Evolutionary conservation across 768 basidiomycete genomes (phyloP).

Genomic region (Tephrocybe sp.): DNA sequence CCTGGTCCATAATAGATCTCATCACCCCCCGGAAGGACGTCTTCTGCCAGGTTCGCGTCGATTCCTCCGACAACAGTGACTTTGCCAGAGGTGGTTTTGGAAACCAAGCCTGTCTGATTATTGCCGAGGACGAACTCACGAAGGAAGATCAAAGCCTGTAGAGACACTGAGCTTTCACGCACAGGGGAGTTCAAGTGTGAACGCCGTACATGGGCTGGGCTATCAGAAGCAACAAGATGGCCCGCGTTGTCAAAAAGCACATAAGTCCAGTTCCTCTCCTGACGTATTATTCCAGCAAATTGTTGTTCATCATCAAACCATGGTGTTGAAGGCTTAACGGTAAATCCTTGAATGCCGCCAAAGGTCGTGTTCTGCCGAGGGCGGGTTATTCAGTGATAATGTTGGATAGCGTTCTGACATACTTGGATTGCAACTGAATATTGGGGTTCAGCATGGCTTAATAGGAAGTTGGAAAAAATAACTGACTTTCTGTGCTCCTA

Average conservation of each 20-base stretch:
- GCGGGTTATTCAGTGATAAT: conserved; percentile 6
- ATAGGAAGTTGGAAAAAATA: background rate
- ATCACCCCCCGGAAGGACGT: conserved; percentile 52
- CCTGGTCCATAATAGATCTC: conserved; percentile 57
- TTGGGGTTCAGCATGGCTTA: conserved; percentile 17
- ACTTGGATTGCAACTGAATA: conserved; percentile 60
- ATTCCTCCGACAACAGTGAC: conserved; percentile 48
- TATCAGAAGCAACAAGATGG: conserved; percentile 38
- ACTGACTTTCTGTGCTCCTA: conserved; percentile 59
- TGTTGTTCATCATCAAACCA: conserved; percentile 62
- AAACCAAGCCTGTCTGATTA: conserved; percentile 60
- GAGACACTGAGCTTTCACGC: background rate
- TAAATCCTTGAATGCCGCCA: conserved; percentile 75
- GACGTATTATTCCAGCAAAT: conserved; percentile 69
- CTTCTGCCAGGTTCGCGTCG: conserved; percentile 40
- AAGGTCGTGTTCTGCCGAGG: conserved; percentile 69
- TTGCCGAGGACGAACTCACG: conserved; percentile 69
- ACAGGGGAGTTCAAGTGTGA: background rate
- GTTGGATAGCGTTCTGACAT: background rate
- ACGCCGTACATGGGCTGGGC: conserved; percentile 36
- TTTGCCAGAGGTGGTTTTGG: conserved; percentile 24
- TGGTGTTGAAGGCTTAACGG: conserved; percentile 63
- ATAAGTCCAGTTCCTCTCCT: conserved; percentile 70
- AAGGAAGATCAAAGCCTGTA: conserved; percentile 58
- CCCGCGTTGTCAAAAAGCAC: conserved; percentile 41